These are phyloP conservation scores for Neonectria faginata DNA, from an alignment of 2,329 filamentous ascomycete species.

Conservation along the genomic window DNA sequence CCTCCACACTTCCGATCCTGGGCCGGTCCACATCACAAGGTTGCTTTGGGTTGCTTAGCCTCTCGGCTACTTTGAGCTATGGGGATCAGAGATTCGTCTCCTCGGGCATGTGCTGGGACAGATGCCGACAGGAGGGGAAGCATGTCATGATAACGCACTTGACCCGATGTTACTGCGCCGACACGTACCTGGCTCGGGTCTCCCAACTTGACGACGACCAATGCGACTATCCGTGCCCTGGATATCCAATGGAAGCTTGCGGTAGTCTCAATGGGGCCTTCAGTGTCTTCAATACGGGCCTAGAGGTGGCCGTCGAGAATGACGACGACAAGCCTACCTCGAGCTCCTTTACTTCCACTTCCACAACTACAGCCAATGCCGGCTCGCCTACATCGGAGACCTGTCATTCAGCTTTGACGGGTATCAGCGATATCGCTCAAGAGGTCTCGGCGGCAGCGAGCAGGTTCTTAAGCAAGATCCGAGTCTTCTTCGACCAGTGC, in stretches of 20 bases:
- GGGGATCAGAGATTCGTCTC: background rate
- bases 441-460: background rate
- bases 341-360: background rate
- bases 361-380: background rate
- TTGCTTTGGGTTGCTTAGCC: conserved; percentile 28
- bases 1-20: background rate
- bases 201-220: conserved; percentile 26
- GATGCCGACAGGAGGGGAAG: background rate
- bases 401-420: background rate
- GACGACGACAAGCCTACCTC: conserved; percentile 7
- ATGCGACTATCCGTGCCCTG: conserved; percentile 31
- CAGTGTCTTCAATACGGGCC: conserved; percentile 31
- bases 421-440: background rate
- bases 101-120: background rate
- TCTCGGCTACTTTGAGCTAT: background rate
- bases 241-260: conserved; percentile 26
- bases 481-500: background rate
- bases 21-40: conserved; percentile 26
- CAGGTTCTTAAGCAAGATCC: background rate
- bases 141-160: conserved; percentile 15
- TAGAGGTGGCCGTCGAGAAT: background rate
- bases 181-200: conserved; percentile 26
- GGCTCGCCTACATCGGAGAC: background rate
- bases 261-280: conserved; percentile 24
- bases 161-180: conserved; percentile 31